These are phyloP conservation scores for Sarocladium brachiariae DNA, from an alignment of 2,329 filamentous ascomycete genomes.

Conservation along the genomic window DNA sequence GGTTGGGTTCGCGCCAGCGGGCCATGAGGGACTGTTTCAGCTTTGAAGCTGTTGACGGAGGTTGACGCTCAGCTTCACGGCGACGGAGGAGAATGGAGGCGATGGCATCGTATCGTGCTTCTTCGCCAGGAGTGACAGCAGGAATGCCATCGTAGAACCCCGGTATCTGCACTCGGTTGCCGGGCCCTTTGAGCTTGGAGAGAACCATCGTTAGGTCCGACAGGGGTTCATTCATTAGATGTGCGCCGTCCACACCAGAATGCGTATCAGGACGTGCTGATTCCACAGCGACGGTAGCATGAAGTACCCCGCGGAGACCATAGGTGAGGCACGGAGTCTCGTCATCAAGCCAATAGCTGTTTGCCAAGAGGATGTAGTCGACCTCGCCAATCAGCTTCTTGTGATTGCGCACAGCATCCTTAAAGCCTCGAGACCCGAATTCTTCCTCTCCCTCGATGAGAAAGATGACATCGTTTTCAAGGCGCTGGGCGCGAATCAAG, in stretches of 20 bases:
- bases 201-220: slow-evolving; percentile 85
- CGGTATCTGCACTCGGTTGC: slow-evolving; percentile 77
- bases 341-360: slow-evolving; percentile 98
- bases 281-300: slow-evolving; percentile 83
- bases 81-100: slow-evolving; percentile 66
- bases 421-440: slow-evolving; percentile 85
- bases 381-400: slow-evolving; percentile 82
- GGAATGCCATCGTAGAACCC: slow-evolving; percentile 84
- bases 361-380: slow-evolving; percentile 91
- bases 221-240: slow-evolving; percentile 81
- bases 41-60: slow-evolving; percentile 45
- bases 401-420: slow-evolving; percentile 70
- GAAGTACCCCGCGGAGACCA: slow-evolving; percentile 85
- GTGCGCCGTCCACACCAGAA: slow-evolving; percentile 92
- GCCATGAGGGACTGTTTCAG: slow-evolving; percentile 84
- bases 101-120: slow-evolving; percentile 77
- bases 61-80: slow-evolving; percentile 28
- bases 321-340: slow-evolving; percentile 94
- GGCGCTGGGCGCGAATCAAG: slow-evolving; percentile 71
- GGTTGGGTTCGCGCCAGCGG: slow-evolving; percentile 87
- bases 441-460: slow-evolving; percentile 97
- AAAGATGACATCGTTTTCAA: slow-evolving; percentile 86
- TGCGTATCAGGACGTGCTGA: slow-evolving; percentile 84
- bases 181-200: slow-evolving; percentile 70
- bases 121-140: slow-evolving; percentile 66